A percentile compares a stretch with the other conserved stretches of the same genome.
phyloP scores from a whole-genome alignment of 2,329 filamentous ascomycete genomes.

The Mariannaea elegans region DNA sequence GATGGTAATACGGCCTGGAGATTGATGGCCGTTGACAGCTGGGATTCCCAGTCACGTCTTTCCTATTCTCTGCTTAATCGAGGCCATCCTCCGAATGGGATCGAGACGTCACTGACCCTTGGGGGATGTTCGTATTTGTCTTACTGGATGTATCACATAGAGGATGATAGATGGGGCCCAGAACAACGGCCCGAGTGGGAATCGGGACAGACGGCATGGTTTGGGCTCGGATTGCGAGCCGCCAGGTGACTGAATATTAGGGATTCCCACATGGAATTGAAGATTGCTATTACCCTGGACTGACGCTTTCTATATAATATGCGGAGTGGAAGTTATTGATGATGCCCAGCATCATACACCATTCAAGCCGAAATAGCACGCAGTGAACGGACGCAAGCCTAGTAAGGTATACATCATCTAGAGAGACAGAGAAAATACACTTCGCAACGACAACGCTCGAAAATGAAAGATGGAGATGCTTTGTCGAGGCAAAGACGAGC shows the following conservation, averaged over 20 bases:
- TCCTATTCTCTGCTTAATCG: slow-evolving; percentile 5
- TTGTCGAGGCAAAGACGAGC: too few relatives aligned
- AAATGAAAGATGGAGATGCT: too few relatives aligned
- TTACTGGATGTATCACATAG: slow-evolving; percentile 30
- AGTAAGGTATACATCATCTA: too few relatives aligned
- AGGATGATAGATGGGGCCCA: slow-evolving; percentile 24
- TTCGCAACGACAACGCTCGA: too few relatives aligned
- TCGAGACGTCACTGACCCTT: not conserved
- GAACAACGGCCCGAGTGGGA: slow-evolving; percentile 1
- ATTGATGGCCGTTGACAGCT: not conserved
- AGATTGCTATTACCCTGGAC: slow-evolving; percentile 16
- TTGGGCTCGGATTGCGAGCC: slow-evolving; percentile 25
- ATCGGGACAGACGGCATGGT: not conserved
- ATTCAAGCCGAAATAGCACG: too few relatives aligned
- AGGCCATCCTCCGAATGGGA: not conserved
- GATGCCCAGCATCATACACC: too few relatives aligned
- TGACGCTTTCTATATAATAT: not conserved
- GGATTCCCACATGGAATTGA: slow-evolving; percentile 26
- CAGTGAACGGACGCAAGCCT: too few relatives aligned
- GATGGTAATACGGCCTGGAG: not conserved
- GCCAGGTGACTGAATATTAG: slow-evolving; percentile 28
- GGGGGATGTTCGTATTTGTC: slow-evolving; percentile 3
- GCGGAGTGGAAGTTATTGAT: not conserved
- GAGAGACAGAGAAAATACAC: too few relatives aligned
- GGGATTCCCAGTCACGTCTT: not conserved